Evolutionary conservation across 208 protist species (phyloP).

Genomic region (Crithidia expoeki): DNA sequence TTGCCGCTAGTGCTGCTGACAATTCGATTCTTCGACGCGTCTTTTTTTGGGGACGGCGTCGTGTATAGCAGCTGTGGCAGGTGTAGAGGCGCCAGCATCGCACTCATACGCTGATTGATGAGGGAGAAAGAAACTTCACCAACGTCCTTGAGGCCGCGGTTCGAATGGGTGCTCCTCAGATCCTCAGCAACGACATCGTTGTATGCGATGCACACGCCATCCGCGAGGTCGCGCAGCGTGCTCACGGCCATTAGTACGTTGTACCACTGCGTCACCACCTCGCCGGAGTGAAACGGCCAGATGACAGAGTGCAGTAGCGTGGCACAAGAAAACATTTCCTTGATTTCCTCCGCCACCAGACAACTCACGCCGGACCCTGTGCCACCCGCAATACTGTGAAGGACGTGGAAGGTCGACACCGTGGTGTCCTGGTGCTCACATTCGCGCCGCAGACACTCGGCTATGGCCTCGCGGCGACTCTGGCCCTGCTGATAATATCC

Average conservation of each 20-base stretch:
- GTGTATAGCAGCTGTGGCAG: constrained; percentile 64
- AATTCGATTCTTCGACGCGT: constrained; percentile 33
- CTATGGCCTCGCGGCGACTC: constrained; percentile 56
- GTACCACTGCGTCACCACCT: constrained; percentile 90
- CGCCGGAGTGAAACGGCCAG: constrained; percentile 79
- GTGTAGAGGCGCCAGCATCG: constrained; percentile 58
- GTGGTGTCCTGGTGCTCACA: constrained; percentile 65
- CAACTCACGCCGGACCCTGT: constrained; percentile 91
- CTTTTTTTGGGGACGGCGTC: constrained; percentile 28
- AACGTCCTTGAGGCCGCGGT: constrained; percentile 25
- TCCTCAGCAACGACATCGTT: constrained; percentile 65
- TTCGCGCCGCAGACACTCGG: constrained; percentile 76
- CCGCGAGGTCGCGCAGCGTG: constrained; percentile 59
- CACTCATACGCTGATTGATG: constrained; percentile 58
- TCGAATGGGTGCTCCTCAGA: constrained; percentile 18
- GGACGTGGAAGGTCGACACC: constrained; percentile 64
- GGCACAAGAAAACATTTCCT: constrained; percentile 58
- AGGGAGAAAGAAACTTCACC: constrained; percentile 43
- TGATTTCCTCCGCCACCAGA: constrained; percentile 72
- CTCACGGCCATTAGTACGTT: constrained; percentile 76
- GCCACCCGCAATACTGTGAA: constrained; percentile 89
- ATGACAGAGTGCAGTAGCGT: constrained; percentile 72
- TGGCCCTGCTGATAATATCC: constrained; percentile 79
- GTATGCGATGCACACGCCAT: constrained; percentile 65
- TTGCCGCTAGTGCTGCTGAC: neutral